Conservation (phyloP, 2,329 filamentous ascomycete genomes). For the Colletotrichum filicis region DNA sequence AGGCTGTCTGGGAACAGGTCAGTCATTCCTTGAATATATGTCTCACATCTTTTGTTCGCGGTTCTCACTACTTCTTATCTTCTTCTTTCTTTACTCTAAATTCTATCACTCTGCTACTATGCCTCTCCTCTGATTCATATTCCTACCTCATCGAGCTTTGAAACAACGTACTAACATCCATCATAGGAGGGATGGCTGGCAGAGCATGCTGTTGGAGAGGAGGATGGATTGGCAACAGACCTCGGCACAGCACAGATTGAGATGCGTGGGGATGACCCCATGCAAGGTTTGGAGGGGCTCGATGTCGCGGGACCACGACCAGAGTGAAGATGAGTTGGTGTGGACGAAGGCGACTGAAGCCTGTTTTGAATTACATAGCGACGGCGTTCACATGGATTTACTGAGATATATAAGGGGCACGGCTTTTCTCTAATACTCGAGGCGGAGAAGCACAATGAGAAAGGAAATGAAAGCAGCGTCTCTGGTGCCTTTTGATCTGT, state of each 20-base stretch:
- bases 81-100: neutral
- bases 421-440: slow-evolving; percentile 9
- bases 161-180: slow-evolving; percentile 17
- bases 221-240: slow-evolving; percentile 73
- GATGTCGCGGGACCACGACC: slow-evolving; percentile 94
- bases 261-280: slow-evolving; percentile 79
- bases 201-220: slow-evolving; percentile 85
- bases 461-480: slow-evolving; percentile 33
- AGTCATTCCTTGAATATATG: slow-evolving; percentile 39
- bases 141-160: neutral
- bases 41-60: neutral
- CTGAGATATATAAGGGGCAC: slow-evolving; percentile 31
- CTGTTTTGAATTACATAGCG: slow-evolving; percentile 52
- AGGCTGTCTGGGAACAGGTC: slow-evolving; percentile 97
- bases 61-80: neutral
- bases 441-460: slow-evolving; percentile 22
- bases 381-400: slow-evolving; percentile 51
- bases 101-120: no score
- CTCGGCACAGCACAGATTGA: slow-evolving; percentile 62
- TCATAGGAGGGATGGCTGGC: slow-evolving; percentile 90
- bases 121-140: neutral
- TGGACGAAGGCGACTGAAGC: slow-evolving; percentile 31
- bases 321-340: slow-evolving; percentile 60
- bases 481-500: slow-evolving; percentile 34
- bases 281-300: slow-evolving; percentile 93